Evolutionary conservation across 2,329 filamentous ascomycete species (phyloP).

Genomic region (Polytolypa hystricis): DNA sequence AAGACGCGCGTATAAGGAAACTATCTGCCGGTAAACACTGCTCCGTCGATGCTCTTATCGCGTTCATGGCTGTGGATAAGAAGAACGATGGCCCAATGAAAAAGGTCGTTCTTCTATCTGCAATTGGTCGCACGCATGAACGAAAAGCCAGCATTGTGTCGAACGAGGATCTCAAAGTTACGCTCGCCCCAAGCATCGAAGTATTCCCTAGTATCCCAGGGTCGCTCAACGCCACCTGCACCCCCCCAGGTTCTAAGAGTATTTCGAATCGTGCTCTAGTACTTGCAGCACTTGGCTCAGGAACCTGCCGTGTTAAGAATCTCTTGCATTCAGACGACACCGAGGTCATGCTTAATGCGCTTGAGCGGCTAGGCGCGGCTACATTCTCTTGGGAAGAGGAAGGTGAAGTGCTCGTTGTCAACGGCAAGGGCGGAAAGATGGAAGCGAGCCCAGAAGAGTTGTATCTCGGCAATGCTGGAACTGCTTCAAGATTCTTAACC

Average conservation of each 20-base stretch:
- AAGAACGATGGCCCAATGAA: constrained; percentile 95
- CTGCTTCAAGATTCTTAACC: constrained; percentile 87
- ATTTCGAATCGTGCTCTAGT: constrained; percentile 92
- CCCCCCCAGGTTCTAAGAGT: constrained; percentile 90
- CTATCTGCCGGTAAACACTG: constrained; percentile 80
- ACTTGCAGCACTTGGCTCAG: constrained; percentile 79
- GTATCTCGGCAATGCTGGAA: constrained; percentile 93
- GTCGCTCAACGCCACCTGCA: constrained; percentile 59
- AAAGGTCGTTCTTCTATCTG: constrained; percentile 85
- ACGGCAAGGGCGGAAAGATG: constrained; percentile 79
- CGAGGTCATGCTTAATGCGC: constrained; percentile 92
- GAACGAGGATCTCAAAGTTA: constrained; percentile 69
- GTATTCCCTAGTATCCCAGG: constrained; percentile 62
- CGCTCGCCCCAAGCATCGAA: constrained; percentile 67
- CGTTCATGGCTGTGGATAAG: constrained; percentile 97
- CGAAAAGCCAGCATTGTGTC: constrained; percentile 79
- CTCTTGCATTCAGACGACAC: constrained; percentile 93
- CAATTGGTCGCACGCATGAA: constrained; percentile 81
- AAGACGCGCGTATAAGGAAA: constrained; percentile 71
- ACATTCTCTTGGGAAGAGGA: constrained; percentile 90
- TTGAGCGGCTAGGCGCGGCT: constrained; percentile 71
- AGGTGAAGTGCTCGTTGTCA: constrained; percentile 79
- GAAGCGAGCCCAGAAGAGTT: constrained; percentile 64
- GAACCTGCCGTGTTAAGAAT: constrained; percentile 80
- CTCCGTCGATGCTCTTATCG: constrained; percentile 70